Evolutionary conservation across 2,329 filamentous ascomycete genomes (phyloP).

Genomic region (Penicillium sp.): DNA sequence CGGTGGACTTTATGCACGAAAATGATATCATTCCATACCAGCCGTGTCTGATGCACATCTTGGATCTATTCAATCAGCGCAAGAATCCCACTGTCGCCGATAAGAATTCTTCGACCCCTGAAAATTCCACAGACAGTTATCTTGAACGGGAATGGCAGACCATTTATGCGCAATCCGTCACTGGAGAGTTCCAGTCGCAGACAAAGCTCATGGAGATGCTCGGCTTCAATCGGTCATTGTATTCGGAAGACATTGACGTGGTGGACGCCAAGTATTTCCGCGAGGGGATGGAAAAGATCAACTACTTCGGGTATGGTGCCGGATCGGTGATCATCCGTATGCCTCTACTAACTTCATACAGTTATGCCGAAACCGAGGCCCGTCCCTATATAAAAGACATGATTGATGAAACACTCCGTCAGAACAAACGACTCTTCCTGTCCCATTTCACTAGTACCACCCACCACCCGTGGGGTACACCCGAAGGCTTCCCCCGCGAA

Average conservation of each 20-base stretch:
- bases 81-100: slow-evolving; percentile 8
- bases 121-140: slow-evolving; percentile 2
- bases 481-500: slow-evolving; percentile 3
- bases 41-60: slow-evolving; percentile 31
- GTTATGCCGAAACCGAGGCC: slow-evolving; percentile 38
- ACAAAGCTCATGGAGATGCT: slow-evolving; percentile 31
- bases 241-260: slow-evolving; percentile 29
- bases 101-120: background rate
- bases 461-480: slow-evolving; percentile 44
- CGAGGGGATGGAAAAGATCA: slow-evolving; percentile 31
- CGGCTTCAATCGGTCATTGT: slow-evolving; percentile 33
- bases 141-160: slow-evolving; percentile 29
- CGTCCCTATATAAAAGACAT: slow-evolving; percentile 39
- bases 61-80: slow-evolving; percentile 30
- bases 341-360: slow-evolving; percentile 10
- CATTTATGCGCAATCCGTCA: slow-evolving; percentile 31
- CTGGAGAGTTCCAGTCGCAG: slow-evolving; percentile 29
- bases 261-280: slow-evolving; percentile 33
- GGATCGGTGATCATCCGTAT: background rate
- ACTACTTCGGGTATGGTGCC: slow-evolving; percentile 43
- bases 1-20: slow-evolving; percentile 31
- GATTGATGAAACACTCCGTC: slow-evolving; percentile 30
- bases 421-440: slow-evolving; percentile 29
- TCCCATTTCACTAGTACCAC: slow-evolving; percentile 35
- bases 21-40: slow-evolving; percentile 29